A percentile compares a stretch with the other conserved stretches of the same genome.
phyloP scores from a whole-genome alignment of 768 basidiomycete species.

The Naganishia onofrii region DNA sequence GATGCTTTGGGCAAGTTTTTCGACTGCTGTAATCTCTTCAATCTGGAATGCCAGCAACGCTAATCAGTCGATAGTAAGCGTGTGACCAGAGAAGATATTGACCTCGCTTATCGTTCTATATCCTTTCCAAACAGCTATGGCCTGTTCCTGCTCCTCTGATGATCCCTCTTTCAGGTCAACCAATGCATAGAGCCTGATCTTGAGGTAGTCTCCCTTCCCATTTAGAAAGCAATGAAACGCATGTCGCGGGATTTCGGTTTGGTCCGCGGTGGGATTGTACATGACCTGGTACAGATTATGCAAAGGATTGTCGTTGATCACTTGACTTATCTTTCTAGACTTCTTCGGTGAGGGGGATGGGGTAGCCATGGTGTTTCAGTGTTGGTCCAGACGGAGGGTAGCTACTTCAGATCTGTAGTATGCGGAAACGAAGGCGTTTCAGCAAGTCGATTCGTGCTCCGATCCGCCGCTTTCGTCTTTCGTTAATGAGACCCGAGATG shows the following conservation, averaged over 20 bases:
- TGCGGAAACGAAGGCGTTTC: neutral
- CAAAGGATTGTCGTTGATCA: constrained; percentile 6
- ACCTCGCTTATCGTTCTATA: constrained; percentile 23
- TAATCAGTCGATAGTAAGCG: neutral
- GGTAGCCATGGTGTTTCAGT: neutral
- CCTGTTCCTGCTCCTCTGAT: neutral
- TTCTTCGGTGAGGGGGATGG: constrained; percentile 1
- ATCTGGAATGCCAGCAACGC: neutral
- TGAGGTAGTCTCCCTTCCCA: constrained; percentile 23
- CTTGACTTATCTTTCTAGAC: neutral
- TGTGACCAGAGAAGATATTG: neutral
- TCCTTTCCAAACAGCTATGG: constrained; percentile 25
- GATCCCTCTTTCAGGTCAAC: constrained; percentile 5
- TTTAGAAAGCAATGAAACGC: constrained; percentile 17
- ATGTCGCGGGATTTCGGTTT: neutral
- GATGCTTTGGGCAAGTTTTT: constrained; percentile 1
- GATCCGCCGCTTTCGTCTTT: neutral
- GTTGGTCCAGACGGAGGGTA: neutral
- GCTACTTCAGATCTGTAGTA: neutral
- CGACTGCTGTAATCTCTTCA: neutral
- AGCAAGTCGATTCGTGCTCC: neutral
- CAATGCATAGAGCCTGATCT: constrained; percentile 23
- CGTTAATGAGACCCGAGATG: too few relatives aligned
- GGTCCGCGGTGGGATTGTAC: neutral
- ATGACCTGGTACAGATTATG: constrained; percentile 26